Evolutionary conservation across 352 stramenopile genomes (phyloP), one percentile per base, ranked within the genome.

Genomic region (Phytophthora sp.): DNA sequence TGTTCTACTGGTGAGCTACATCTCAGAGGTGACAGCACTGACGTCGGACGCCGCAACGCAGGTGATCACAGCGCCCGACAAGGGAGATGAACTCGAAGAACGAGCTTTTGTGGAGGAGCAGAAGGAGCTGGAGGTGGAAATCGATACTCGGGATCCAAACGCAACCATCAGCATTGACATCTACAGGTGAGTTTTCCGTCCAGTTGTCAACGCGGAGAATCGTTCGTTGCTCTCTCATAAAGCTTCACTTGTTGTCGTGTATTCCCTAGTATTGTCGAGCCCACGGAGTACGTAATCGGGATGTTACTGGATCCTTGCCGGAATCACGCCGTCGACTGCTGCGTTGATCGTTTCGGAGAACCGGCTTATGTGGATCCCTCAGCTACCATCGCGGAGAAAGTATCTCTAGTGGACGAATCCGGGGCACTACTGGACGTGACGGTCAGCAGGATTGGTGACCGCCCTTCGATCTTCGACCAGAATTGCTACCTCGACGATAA

Each of bases 271-370:
- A 77, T 85, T 46, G 57, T 60, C 11, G 60, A 77, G 33, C 82
- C 84, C 13, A 86, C 79, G 13, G 63, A 91, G 24, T 96, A 90
- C 29, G 70, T 82, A 27, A 94, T 96, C 31, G 87, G 88, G 4
- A 57, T 96, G n/a, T 64, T 96, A 33, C 24, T 96, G 33, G 84
- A 96, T 61, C 88, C 88, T n/a, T 96, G 88, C 45, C 76, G 78
- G 4, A 58, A 80, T 31, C 84, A 73, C 9, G 44, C 64, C 1
- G 47, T 65, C 23, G 80, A 93, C 60, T 96, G 88, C 66, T 96
- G 88, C 55, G 75, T 74, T 12, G 84, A 95, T 65, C 81, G 78
- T 9, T 96, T 94, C 41, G 88, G 88, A 31, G 84, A 94, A 53
- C 86, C 88, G 2, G 85, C 88, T 2, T 76, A 76, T 23, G 63